These are phyloP conservation scores for Populus davidiana DNA, from an alignment of 345 rosid genomes.

Conservation along the genomic window DNA sequence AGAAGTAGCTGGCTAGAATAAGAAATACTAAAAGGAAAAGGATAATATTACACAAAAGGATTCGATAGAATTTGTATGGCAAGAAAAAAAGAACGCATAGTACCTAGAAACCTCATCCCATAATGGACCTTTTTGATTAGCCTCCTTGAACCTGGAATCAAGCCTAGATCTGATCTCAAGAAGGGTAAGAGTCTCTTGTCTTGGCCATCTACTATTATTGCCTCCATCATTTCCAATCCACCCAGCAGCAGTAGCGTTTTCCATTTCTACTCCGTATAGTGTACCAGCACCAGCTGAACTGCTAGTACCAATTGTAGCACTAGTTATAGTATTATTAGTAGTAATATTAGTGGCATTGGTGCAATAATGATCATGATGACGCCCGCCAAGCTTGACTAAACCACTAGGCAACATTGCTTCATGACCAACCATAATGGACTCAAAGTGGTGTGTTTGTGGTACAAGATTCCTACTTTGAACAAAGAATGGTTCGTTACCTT, in stretches of 20 bases:
- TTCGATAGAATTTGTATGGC: background rate
- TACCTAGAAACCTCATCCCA: constrained; percentile 99
- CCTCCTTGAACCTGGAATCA: constrained; percentile 87
- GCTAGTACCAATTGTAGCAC: constrained; percentile 1
- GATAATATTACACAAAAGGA: background rate
- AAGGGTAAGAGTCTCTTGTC: constrained; percentile 94
- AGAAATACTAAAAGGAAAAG: background rate
- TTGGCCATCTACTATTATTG: constrained; percentile 81
- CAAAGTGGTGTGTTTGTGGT: constrained; percentile 13
- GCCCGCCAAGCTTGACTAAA: constrained; percentile 16
- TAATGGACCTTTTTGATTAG: constrained; percentile 91
- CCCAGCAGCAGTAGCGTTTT: constrained; percentile 19
- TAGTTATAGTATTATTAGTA: background rate
- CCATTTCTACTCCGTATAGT: background rate
- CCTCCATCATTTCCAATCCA: constrained; percentile 33
- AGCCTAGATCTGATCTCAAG: constrained; percentile 98
- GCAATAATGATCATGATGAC: constrained; percentile 9
- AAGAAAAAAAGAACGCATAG: background rate
- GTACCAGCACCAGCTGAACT: constrained; percentile 3
- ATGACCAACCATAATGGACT: constrained; percentile 9
- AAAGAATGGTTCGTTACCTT: constrained; percentile 36
- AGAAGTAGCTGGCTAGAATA: background rate
- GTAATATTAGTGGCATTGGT: constrained; percentile 2
- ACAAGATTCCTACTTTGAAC: constrained; percentile 22
- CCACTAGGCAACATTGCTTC: constrained; percentile 24